Conservation (phyloP, 2,329 filamentous ascomycete species). For the Allantophomopsis lycopodina region DNA sequence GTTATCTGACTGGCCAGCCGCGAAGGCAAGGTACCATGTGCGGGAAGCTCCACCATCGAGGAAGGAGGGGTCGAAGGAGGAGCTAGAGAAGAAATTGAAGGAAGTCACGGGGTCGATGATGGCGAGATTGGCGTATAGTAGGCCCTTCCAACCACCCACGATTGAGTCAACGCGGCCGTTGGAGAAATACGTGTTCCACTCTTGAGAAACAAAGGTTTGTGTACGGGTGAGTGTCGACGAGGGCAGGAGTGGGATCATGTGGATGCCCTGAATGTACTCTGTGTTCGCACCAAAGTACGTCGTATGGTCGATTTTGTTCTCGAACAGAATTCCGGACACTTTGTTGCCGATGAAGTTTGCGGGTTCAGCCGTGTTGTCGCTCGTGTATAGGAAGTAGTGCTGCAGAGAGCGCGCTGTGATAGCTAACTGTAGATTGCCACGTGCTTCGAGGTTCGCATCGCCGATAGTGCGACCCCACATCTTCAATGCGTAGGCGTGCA, state of each 20-base stretch:
- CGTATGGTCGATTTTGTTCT: constrained; percentile 89
- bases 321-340: constrained; percentile 60
- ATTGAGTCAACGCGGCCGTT: constrained; percentile 50
- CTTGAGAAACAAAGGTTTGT: constrained; percentile 59
- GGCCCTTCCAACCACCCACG: constrained; percentile 69
- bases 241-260: constrained; percentile 14
- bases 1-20: constrained; percentile 39
- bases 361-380: constrained; percentile 59
- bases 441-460: constrained; percentile 63
- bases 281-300: constrained; percentile 72
- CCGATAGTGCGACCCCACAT: constrained; percentile 79
- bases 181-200: constrained; percentile 72
- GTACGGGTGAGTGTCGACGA: constrained; percentile 54
- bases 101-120: constrained; percentile 57
- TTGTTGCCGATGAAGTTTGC: constrained; percentile 70
- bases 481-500: constrained; percentile 78
- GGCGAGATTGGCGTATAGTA: constrained; percentile 72
- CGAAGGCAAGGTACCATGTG: constrained; percentile 75
- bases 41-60: constrained; percentile 71
- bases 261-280: constrained; percentile 51
- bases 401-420: constrained; percentile 61
- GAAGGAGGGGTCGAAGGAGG: constrained; percentile 51
- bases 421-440: constrained; percentile 72
- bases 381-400: constrained; percentile 69
- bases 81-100: constrained; percentile 61